phyloP scores from a whole-genome alignment of 2,329 filamentous ascomycete genomes.

The Aspergillus versicolor region DNA sequence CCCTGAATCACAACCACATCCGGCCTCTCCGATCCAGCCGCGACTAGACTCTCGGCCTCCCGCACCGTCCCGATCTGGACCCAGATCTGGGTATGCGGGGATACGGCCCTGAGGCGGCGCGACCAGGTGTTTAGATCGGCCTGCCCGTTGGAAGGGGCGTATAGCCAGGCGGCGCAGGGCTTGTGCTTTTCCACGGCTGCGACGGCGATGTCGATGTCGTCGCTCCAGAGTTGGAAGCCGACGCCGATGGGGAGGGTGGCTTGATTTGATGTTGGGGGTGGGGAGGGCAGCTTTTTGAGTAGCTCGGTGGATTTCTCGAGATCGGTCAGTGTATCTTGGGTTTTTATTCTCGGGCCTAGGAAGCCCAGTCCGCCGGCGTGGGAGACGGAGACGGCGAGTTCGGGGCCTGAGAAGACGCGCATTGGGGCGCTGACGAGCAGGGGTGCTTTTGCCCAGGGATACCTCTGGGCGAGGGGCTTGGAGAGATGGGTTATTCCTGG shows the following conservation, averaged over 20 bases:
- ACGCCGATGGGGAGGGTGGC: constrained; percentile 36
- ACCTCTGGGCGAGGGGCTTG: constrained; percentile 26
- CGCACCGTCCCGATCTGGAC: constrained; percentile 54
- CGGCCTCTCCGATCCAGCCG: constrained; percentile 35
- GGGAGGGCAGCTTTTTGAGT: constrained; percentile 15
- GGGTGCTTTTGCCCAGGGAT: constrained; percentile 61
- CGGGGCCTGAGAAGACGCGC: constrained; percentile 61
- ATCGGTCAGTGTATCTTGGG: constrained; percentile 29
- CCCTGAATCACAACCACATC: constrained; percentile 58
- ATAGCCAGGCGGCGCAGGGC: constrained; percentile 46
- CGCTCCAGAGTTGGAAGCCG: constrained; percentile 44
- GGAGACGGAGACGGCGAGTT: constrained; percentile 62
- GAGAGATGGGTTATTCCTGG: background rate
- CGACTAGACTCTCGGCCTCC: constrained; percentile 48
- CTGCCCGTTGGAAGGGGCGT: constrained; percentile 32
- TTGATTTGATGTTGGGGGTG: too few species aligned
- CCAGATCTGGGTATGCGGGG: constrained; percentile 52
- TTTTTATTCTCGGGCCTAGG: constrained; percentile 56
- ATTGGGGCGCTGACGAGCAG: constrained; percentile 68
- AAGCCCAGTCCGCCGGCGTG: constrained; percentile 57
- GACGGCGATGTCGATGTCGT: constrained; percentile 32
- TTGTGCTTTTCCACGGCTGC: constrained; percentile 32
- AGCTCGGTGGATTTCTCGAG: constrained; percentile 32
- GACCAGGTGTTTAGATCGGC: constrained; percentile 49
- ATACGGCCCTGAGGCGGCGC: constrained; percentile 40